Base-by-base conservation (phyloP, 352 stramenopile species). In the Globisporangium orthogonon region DNA sequence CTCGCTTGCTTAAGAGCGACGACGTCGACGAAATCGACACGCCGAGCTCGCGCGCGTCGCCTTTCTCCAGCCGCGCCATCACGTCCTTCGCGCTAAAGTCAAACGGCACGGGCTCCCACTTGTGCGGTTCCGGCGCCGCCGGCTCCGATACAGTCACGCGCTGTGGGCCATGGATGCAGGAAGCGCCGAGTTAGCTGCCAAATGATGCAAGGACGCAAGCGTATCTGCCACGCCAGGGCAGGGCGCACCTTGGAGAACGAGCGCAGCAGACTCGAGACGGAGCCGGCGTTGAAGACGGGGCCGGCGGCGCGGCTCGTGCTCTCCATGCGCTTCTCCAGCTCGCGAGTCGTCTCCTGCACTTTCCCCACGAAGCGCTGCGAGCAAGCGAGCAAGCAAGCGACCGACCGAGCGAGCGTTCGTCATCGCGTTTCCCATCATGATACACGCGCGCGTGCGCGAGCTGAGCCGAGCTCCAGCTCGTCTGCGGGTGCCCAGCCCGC, bases 321-420 rank as follows among this genome's bases (percentile, higher is more conserved):
- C 33, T 91, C 80, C 50, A 71, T 72, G 28, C 76, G 80, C 60
- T 76, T 74, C 60, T 93, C 83, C 4, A 93, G 69, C 52, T 84
- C 77, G 33, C 69, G 71, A 17, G 83, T 85, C 23, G 69, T 72
- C 41, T 80, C 51, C n/a, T 80, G 70, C 55, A 83, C 73, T 50
- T 78, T 70, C 46, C 50, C 55, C 31, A 89, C 75, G 53, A 87
- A 91, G 50, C 69, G 70, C 80, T 91, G 31, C 30, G 54, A n/a
- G 30, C 4, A 45, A 47, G 2, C 23, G 1, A 23, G 23, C 23
- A 23, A 23, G 23, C 23, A 23, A 23, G 23, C 23, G 23, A 23
- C 29, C 30, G 54, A n/a, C 29, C 30, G 54, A n/a, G 23, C 1
- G 35, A 40, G 35, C 37, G 37, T 43, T 43, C 37, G 37, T 43